These are phyloP conservation scores for Clavispora asparagi DNA, from an alignment of 805 yeast genomes.

Conservation along the genomic window DNA sequence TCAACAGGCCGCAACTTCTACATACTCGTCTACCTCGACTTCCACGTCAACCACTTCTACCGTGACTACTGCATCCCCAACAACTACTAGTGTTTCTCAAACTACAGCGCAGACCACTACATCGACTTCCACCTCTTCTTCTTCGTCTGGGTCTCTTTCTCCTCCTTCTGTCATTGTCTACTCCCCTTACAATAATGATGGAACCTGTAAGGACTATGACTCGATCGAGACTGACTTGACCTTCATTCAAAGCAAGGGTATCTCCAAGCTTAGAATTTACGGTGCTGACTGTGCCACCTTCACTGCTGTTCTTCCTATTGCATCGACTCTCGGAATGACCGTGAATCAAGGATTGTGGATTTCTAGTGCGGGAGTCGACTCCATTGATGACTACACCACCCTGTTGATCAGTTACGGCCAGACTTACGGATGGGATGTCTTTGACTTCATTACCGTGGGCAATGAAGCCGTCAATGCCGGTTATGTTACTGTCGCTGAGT, in stretches of 20 bases:
- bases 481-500: slow-evolving; percentile 55
- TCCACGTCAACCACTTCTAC: slow-evolving; percentile 16
- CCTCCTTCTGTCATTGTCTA: slow-evolving; percentile 63
- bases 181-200: slow-evolving; percentile 71
- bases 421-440: slow-evolving; percentile 63
- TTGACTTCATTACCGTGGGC: slow-evolving; percentile 76
- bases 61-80: background rate
- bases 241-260: slow-evolving; percentile 55
- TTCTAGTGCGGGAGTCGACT: slow-evolving; percentile 54
- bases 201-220: slow-evolving; percentile 57
- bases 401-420: slow-evolving; percentile 45
- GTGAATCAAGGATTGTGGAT: slow-evolving; percentile 91
- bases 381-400: slow-evolving; percentile 57
- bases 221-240: slow-evolving; percentile 56
- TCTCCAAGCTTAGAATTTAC: slow-evolving; percentile 66
- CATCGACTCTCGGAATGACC: slow-evolving; percentile 53
- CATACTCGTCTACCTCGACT: too few relatives aligned
- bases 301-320: slow-evolving; percentile 58
- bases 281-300: slow-evolving; percentile 83
- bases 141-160: slow-evolving; percentile 16
- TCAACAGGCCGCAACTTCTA: too few relatives aligned
- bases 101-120: slow-evolving; percentile 11
- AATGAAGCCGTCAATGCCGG: slow-evolving; percentile 78
- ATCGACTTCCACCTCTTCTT: slow-evolving; percentile 5
- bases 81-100: slow-evolving; percentile 4